Evolutionary conservation across 2,329 filamentous ascomycete species (phyloP).

Genomic region (Fusarium sp.): DNA sequence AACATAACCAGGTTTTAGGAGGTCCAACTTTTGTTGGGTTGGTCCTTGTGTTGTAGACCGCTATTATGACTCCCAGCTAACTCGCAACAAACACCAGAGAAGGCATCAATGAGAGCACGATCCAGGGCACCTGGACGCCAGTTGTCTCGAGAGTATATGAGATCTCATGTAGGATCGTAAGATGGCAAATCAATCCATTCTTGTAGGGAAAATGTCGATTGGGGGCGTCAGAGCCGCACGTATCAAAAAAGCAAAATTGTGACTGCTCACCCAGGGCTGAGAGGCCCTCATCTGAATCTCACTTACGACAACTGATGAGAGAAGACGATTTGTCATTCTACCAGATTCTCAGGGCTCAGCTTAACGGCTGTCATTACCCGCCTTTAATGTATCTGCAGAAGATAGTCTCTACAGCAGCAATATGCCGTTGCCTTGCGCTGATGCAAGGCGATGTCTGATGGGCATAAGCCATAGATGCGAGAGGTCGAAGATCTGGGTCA

Average conservation of each 20-base stretch:
- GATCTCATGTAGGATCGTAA: neutral
- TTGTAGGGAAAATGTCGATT: neutral
- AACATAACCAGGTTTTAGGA: neutral
- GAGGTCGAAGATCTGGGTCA: neutral
- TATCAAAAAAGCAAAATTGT: constrained; percentile 6
- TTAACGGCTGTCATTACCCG: neutral
- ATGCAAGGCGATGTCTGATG: neutral
- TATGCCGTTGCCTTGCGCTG: neutral
- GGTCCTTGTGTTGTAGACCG: constrained; percentile 6
- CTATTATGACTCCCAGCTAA: neutral
- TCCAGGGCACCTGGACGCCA: neutral
- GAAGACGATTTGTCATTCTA: neutral
- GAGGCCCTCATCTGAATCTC: neutral
- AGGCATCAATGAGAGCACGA: neutral
- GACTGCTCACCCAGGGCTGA: neutral
- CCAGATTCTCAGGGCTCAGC: neutral
- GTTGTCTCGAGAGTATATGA: neutral
- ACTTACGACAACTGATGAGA: constrained; percentile 3
- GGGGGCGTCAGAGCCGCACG: neutral
- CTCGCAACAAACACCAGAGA: neutral
- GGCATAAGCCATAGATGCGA: neutral
- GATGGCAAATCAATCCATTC: too few species aligned
- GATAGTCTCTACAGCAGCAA: neutral
- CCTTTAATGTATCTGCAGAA: neutral
- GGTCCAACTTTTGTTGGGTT: neutral